Conservation (phyloP, 768 basidiomycete genomes). For the Coprinopsis strossmayeri region DNA sequence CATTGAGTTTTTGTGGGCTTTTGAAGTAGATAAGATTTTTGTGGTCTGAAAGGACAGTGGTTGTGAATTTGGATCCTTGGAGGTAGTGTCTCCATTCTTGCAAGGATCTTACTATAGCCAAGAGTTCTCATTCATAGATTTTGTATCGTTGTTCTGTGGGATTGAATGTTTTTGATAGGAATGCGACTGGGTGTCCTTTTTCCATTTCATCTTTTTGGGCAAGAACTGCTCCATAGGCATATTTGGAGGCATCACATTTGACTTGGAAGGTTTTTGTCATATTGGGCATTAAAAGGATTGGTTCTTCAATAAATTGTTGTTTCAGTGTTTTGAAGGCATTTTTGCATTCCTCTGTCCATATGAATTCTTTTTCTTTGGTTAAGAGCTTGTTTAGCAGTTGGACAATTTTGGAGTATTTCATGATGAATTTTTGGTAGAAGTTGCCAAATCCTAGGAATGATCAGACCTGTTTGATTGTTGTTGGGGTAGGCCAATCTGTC, state of each 20-base stretch:
- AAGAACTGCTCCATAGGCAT: conserved; percentile 25
- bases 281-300: conserved; percentile 19
- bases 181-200: conserved; percentile 28
- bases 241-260: conserved; percentile 25
- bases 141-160: conserved; percentile 19
- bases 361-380: conserved; percentile 19
- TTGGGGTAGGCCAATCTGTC: conserved; percentile 30
- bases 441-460: conserved; percentile 38
- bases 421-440: conserved; percentile 30
- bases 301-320: conserved; percentile 15
- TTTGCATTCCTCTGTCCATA: conserved; percentile 18
- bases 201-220: conserved; percentile 21
- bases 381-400: conserved; percentile 21
- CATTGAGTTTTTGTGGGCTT: conserved; percentile 20
- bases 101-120: background rate
- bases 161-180: conserved; percentile 12
- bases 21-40: conserved; percentile 3
- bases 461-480: conserved; percentile 23
- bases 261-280: conserved; percentile 17
- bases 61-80: background rate
- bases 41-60: background rate
- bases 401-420: conserved; percentile 21
- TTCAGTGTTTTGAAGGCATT: conserved; percentile 25
- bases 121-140: conserved; percentile 18
- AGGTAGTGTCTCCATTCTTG: conserved; percentile 12